Base-by-base conservation (phyloP, 2,329 filamentous ascomycete genomes). In the Rhinocladiella mackenziei region DNA sequence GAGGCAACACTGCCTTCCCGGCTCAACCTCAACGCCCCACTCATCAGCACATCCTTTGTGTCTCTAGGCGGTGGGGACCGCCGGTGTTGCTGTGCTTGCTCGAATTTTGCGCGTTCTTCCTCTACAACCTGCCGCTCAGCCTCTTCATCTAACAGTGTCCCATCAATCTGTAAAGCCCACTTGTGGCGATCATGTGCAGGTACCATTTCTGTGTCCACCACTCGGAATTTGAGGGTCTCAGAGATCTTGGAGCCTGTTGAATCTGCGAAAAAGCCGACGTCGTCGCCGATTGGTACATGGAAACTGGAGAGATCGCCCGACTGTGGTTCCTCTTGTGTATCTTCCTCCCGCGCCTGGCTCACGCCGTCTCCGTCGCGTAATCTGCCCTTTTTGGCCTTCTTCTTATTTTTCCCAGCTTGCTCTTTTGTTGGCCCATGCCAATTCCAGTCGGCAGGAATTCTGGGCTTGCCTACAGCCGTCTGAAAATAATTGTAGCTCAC, bases 401-500 rank as follows among this genome's bases (percentile, higher is more conserved):
- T 64, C 56, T 30, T 60, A 41, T 18, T 50, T 38, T 40, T 52
- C 23, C 34, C 50, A 26, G 35, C 46, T 60, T 39, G 68, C 61
- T 45, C 47, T 31, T 37, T 49, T n/a, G 66, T 68, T 6, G 80
- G 74, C 8, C 81, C 78, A 11, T 87, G 74, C 84, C 88, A 97
- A 50, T 72, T 80, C 92, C 91, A 98, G 17, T 77, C 76, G 10
- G 70, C 65, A 0, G 92, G 92, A 11, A 98, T 71, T 25, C 86
- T 75, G 49, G 78, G 78, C 15, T 83, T 75, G 58, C 91, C 84
- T 48, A 98, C 86, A 31, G 84, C 87, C 1, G 91, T 86, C 56
- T 92, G 94, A 74, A 97, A 97, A 54, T 88, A 80, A 64, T 91
- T 91, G 68, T 88, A 89, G 63, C 88, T 92, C 8, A 94, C 80